Evolutionary conservation across 2,329 filamentous ascomycete species (phyloP).

Genomic region (Truncatella angustata): DNA sequence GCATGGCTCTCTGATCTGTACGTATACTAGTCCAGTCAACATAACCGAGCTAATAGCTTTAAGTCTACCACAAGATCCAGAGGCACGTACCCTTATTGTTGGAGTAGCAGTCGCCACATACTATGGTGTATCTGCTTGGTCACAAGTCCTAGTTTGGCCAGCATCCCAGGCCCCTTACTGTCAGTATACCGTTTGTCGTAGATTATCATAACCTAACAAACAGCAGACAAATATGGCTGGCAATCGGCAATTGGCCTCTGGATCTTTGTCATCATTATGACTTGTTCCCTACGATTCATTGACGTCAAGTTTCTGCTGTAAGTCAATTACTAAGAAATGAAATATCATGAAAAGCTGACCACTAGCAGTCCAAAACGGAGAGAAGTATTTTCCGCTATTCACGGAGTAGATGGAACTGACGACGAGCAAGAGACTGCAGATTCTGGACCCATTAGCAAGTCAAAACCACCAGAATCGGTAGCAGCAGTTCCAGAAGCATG

Average conservation of each 20-base stretch:
- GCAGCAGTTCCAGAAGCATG: conserved; percentile 1
- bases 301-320: conserved; percentile 40
- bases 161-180: conserved; percentile 49
- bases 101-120: conserved; percentile 48
- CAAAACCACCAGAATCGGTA: background rate
- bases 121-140: conserved; percentile 50
- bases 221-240: conserved; percentile 43
- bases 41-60: background rate
- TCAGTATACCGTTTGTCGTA: no score
- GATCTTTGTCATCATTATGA: conserved; percentile 43
- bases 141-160: conserved; percentile 51
- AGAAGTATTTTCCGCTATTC: background rate
- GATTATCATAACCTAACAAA: conserved; percentile 5
- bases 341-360: background rate
- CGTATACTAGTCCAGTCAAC: conserved; percentile 10
- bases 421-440: background rate
- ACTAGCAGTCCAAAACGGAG: conserved; percentile 2
- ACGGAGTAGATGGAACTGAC: background rate
- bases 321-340: background rate
- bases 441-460: background rate
- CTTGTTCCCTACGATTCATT: conserved; percentile 39
- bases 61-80: conserved; percentile 44
- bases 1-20: conserved; percentile 49
- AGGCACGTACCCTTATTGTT: conserved; percentile 46
- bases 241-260: conserved; percentile 43